Conservation (phyloP, 2,329 filamentous ascomycete genomes). For the Aspergillus sp. region DNA sequence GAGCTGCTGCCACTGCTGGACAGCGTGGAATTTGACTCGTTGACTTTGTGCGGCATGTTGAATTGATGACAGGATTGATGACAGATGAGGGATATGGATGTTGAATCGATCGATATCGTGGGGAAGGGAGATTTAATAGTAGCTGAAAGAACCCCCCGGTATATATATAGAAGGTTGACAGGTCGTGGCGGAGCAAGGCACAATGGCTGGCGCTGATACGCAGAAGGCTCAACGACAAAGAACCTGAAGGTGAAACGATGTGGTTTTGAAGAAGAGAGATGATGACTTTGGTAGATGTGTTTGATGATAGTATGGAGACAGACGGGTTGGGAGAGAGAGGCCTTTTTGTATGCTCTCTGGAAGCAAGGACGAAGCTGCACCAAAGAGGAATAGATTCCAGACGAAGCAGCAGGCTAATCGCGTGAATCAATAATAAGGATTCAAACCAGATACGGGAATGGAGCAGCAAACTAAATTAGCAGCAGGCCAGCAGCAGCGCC, state of each 20-base stretch:
- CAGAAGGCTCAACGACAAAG: conserved; percentile 5
- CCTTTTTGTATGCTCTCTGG: conserved; percentile 18
- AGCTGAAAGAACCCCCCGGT: not conserved
- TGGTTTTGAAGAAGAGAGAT: conserved; percentile 2
- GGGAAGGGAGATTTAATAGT: conserved; percentile 1
- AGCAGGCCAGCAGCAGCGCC: not conserved
- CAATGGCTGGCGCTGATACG: conserved; percentile 6
- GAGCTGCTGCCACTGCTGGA: conserved; percentile 28
- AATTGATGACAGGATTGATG: not conserved
- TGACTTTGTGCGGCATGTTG: conserved; percentile 37
- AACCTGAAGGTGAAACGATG: not conserved
- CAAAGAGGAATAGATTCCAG: conserved; percentile 10
- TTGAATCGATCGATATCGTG: not conserved
- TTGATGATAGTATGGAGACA: conserved; percentile 1
- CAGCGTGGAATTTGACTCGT: conserved; percentile 37
- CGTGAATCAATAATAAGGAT: conserved; percentile 7
- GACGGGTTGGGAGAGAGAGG: conserved; percentile 7
- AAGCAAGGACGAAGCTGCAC: conserved; percentile 15
- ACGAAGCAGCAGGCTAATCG: not conserved
- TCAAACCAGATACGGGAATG: conserved; percentile 4
- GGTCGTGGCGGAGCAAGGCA: conserved; percentile 22
- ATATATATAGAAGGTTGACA: conserved; percentile 15
- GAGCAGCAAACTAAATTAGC: conserved; percentile 14
- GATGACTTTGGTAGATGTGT: not conserved
- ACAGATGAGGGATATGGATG: not conserved